Evolutionary conservation across 2,329 filamentous ascomycete genomes (phyloP).

Genomic region (Alternaria rosae): DNA sequence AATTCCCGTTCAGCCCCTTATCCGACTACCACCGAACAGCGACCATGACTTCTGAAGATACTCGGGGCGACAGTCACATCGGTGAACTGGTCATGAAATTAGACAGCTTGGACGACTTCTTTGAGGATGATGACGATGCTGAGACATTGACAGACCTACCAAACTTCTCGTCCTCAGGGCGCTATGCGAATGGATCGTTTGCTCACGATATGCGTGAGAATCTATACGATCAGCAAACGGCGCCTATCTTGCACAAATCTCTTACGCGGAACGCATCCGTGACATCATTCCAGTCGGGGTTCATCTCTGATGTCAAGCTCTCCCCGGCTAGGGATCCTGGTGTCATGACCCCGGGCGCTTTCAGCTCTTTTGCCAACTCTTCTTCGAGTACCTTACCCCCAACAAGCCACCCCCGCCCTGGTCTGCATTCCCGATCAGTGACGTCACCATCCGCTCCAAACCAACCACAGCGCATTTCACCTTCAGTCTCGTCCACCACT

Average conservation of each 20-base stretch:
- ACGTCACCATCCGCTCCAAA: constrained; percentile 74
- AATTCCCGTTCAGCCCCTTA: constrained; percentile 79
- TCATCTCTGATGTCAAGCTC: constrained; percentile 71
- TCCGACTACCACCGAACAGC: constrained; percentile 76
- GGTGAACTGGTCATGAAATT: constrained; percentile 77
- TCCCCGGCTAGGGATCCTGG: constrained; percentile 63
- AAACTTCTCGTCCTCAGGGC: constrained; percentile 43
- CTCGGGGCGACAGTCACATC: constrained; percentile 73
- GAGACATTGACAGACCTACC: constrained; percentile 43
- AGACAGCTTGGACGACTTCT: constrained; percentile 64
- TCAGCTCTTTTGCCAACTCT: constrained; percentile 50
- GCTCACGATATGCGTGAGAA: constrained; percentile 64
- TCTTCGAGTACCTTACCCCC: constrained; percentile 30
- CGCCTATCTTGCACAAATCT: constrained; percentile 88
- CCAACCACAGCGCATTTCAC: constrained; percentile 53
- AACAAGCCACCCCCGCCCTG: constrained; percentile 59
- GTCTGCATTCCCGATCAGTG: constrained; percentile 80
- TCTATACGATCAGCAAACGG: constrained; percentile 90
- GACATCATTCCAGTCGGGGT: constrained; percentile 85
- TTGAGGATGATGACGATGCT: constrained; percentile 56
- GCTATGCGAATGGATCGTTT: constrained; percentile 38
- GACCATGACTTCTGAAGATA: constrained; percentile 92
- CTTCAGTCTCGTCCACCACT: constrained; percentile 67
- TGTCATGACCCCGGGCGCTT: constrained; percentile 65
- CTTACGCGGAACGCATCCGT: constrained; percentile 74